Conservation (phyloP, 768 basidiomycete species). For the Lactarius sanguifluus region DNA sequence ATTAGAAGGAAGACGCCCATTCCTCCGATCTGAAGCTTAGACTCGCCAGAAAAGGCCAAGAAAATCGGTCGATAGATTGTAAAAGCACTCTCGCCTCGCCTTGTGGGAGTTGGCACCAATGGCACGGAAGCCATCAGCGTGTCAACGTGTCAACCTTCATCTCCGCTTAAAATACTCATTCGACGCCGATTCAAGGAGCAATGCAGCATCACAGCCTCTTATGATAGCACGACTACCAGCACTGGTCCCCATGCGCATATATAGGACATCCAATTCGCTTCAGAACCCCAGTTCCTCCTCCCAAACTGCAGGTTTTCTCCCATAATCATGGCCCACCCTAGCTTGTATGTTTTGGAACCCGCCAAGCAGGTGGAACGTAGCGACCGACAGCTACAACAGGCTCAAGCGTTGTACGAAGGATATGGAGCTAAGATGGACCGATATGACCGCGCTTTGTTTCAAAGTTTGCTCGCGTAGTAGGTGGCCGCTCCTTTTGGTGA, state of each 20-base stretch:
- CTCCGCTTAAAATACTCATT: no score
- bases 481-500: neutral
- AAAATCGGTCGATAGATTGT: neutral
- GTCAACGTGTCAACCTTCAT: no score
- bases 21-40: neutral
- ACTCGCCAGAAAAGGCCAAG: neutral
- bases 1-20: neutral
- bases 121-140: no score
- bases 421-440: neutral
- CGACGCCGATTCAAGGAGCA: no score
- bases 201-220: neutral
- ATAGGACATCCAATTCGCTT: neutral
- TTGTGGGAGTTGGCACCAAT: neutral
- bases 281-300: neutral
- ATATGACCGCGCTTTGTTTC: neutral
- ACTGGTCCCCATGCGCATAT: neutral
- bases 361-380: neutral
- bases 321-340: neutral
- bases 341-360: neutral
- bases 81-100: neutral
- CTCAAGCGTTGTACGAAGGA: neutral
- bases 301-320: neutral
- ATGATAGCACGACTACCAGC: neutral
- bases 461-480: neutral
- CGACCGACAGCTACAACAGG: neutral